Percentiles rank a stretch among this genome's conserved stretches.
phyloP scores from a whole-genome alignment of 2,329 filamentous ascomycete species.

The Colletotrichum spinosum region DNA sequence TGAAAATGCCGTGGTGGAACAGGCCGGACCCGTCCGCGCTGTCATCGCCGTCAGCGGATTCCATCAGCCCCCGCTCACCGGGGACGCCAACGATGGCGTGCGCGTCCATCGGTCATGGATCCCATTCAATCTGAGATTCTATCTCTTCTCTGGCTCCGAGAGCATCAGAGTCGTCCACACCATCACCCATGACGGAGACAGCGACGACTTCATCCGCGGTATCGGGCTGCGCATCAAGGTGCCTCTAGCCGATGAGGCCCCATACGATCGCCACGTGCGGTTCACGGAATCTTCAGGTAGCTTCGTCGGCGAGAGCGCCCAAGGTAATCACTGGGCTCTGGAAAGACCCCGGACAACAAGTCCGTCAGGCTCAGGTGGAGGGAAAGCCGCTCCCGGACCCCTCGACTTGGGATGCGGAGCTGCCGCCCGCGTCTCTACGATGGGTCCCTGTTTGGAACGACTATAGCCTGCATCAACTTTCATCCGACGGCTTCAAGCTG shows the following conservation, averaged over 20 bases:
- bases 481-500: slow-evolving; percentile 69
- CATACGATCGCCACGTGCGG: slow-evolving; percentile 69
- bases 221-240: slow-evolving; percentile 67
- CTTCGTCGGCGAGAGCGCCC: slow-evolving; percentile 67
- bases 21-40: no score
- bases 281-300: slow-evolving; percentile 68
- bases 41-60: no score
- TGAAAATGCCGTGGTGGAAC: no score
- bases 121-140: slow-evolving; percentile 67
- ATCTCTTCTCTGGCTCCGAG: slow-evolving; percentile 67
- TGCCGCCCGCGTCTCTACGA: slow-evolving; percentile 57
- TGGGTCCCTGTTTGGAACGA: slow-evolving; percentile 71
- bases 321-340: slow-evolving; percentile 71
- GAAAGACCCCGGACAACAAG: slow-evolving; percentile 60
- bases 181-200: slow-evolving; percentile 64
- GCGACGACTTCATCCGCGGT: slow-evolving; percentile 63
- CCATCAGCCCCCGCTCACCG: no score
- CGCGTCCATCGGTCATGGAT: slow-evolving; percentile 52
- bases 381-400: slow-evolving; percentile 57
- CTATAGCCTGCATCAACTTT: slow-evolving; percentile 67
- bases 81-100: no score
- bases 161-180: slow-evolving; percentile 66
- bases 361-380: slow-evolving; percentile 62
- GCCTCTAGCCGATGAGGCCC: slow-evolving; percentile 61
- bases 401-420: slow-evolving; percentile 56